Percentiles rank a stretch among this genome's conserved stretches.
phyloP scores from a whole-genome alignment of 2,329 filamentous ascomycete species.

The Aspergillus ibericus region DNA sequence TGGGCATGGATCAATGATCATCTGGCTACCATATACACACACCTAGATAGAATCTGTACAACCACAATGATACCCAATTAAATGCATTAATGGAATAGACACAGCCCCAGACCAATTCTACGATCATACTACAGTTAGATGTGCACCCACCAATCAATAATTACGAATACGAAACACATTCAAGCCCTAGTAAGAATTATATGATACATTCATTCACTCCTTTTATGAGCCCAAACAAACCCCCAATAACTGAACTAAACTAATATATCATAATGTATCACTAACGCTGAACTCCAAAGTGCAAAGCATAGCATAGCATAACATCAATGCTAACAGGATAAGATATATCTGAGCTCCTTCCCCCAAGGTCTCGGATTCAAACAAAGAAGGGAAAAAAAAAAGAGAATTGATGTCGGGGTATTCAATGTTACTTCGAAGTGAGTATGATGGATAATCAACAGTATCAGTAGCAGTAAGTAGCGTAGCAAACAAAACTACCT shows the following conservation, averaged over 20 bases:
- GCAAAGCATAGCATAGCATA: constrained; percentile 15
- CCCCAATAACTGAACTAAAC: neutral
- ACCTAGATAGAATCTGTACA: neutral
- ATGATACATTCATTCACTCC: constrained; percentile 14
- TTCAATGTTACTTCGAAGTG: neutral
- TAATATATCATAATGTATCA: constrained; percentile 10
- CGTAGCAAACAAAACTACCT: constrained; percentile 25
- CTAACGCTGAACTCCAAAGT: constrained; percentile 35
- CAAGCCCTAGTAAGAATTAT: neutral
- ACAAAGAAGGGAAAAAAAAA: constrained; percentile 15
- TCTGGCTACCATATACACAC: neutral
- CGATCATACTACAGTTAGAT: neutral
- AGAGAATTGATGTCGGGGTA: constrained; percentile 11
- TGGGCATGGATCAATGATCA: constrained; percentile 45
- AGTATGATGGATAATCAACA: neutral
- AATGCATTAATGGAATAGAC: neutral
- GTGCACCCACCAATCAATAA: neutral
- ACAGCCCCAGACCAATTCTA: neutral
- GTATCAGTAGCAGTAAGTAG: neutral
- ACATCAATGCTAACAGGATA: neutral
- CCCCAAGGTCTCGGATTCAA: neutral
- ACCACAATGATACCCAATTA: constrained; percentile 9
- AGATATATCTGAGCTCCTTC: too few species aligned
- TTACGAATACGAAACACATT: neutral
- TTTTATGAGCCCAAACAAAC: constrained; percentile 7